phyloP scores from a whole-genome alignment of 2,329 filamentous ascomycete species.

The Aspergillus uvarum region DNA sequence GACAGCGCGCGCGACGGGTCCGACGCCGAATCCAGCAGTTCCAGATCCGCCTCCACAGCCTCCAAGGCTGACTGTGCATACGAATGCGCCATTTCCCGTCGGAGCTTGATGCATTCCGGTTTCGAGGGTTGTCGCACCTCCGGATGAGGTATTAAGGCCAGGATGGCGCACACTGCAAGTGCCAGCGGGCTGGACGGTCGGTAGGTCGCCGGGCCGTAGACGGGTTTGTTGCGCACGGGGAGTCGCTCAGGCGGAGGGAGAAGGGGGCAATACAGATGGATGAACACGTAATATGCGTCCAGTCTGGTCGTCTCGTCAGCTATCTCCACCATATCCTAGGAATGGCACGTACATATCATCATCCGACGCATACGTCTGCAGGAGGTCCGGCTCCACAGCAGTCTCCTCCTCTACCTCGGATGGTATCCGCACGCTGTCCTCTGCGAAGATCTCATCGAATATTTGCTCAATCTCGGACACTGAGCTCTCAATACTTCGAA shows the following conservation, averaged over 20 bases:
- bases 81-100: conserved; percentile 25
- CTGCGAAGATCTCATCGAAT: conserved; percentile 41
- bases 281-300: conserved; percentile 33
- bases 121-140: conserved; percentile 21
- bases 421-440: not conserved
- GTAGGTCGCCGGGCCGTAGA: conserved; percentile 11
- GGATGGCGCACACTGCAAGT: conserved; percentile 29
- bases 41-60: conserved; percentile 28
- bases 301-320: conserved; percentile 18
- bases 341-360: conserved; percentile 40
- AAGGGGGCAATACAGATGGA: conserved; percentile 31
- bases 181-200: conserved; percentile 26
- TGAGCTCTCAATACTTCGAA: conserved; percentile 49
- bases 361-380: conserved; percentile 46
- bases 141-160: conserved; percentile 28
- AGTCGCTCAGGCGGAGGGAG: conserved; percentile 24
- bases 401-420: not conserved
- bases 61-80: conserved; percentile 27
- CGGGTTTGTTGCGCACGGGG: conserved; percentile 18
- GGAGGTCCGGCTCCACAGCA: conserved; percentile 21
- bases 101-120: conserved; percentile 21
- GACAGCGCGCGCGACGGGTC: conserved; percentile 1
- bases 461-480: conserved; percentile 51
- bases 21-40: conserved; percentile 16
- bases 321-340: not conserved